Evolutionary conservation across 768 basidiomycete species (phyloP).

Genomic region (Russula ochroleuca): DNA sequence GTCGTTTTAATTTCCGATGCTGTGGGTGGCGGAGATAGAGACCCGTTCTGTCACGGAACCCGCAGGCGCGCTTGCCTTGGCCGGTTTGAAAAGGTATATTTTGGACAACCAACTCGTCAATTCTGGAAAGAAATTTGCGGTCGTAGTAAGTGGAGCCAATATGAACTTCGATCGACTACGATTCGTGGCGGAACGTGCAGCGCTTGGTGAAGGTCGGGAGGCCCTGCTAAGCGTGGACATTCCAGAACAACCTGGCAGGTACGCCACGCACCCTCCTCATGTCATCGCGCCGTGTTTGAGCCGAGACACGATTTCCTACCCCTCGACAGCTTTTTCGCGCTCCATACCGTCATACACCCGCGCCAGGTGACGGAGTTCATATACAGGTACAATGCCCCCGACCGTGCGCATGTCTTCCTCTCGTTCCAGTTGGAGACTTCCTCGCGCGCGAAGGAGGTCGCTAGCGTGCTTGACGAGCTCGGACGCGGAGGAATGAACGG

Average conservation of each 20-base stretch:
- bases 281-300: conserved; percentile 2
- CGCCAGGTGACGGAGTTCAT: conserved; percentile 93
- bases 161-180: conserved; percentile 98
- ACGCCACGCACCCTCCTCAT: conserved; percentile 29
- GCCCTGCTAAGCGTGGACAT: conserved; percentile 92
- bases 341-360: conserved; percentile 85
- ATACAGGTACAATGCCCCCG: conserved; percentile 78
- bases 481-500: conserved; percentile 70
- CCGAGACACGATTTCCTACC: conserved; percentile 6
- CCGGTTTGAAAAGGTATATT: conserved; percentile 88
- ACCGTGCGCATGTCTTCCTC: conserved; percentile 79
- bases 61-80: conserved; percentile 88
- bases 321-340: conserved; percentile 69
- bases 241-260: conserved; percentile 91
- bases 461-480: conserved; percentile 59
- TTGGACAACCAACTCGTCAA: conserved; percentile 74
- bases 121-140: conserved; percentile 84
- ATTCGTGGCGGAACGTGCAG: conserved; percentile 98
- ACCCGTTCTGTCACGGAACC: conserved; percentile 96
- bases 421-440: conserved; percentile 80
- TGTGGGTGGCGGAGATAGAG: conserved; percentile 44
- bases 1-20: too few relatives aligned
- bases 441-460: conserved; percentile 54
- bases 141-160: conserved; percentile 91
- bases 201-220: conserved; percentile 93